Percentiles rank a stretch among this genome's conserved stretches.
phyloP scores from a whole-genome alignment of 495 filamentous ascomycete species.

The Trichoderma reesei region DNA sequence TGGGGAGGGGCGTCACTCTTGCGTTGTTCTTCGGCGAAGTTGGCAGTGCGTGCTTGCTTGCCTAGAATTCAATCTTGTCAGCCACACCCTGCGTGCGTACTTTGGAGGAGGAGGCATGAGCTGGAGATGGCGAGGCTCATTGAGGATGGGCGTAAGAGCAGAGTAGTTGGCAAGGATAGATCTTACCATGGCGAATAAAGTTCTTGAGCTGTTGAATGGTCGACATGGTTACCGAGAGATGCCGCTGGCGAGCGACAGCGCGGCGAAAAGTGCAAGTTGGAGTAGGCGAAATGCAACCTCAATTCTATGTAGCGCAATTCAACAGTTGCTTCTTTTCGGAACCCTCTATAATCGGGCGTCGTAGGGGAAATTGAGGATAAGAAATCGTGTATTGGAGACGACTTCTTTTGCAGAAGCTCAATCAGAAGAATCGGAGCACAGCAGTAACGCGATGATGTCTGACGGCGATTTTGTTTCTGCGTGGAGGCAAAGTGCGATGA shows the following conservation, averaged over 20 bases:
- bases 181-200: conserved; percentile 85
- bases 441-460: neutral
- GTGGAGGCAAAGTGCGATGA: neutral
- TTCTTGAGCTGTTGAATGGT: conserved; percentile 81
- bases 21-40: conserved; percentile 47
- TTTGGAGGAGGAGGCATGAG: too few relatives aligned
- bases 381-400: too few relatives aligned
- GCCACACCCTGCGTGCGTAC: neutral
- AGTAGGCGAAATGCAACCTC: neutral
- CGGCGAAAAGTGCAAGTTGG: neutral
- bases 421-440: neutral
- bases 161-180: conserved; percentile 6
- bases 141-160: too few relatives aligned
- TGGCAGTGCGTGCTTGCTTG: conserved; percentile 66
- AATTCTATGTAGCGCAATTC: neutral
- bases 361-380: neutral
- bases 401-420: neutral
- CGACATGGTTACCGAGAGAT: conserved; percentile 45
- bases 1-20: conserved; percentile 44
- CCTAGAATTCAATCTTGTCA: conserved; percentile 25
- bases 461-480: neutral
- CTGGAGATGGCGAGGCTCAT: too few relatives aligned
- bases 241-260: conserved; percentile 6
- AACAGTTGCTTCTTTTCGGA: neutral
- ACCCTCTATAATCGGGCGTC: neutral